Evolutionary conservation across 179 eudicot species (phyloP), one percentile per base, ranked within the genome.

Genomic region (Vitellaria paradoxa): DNA sequence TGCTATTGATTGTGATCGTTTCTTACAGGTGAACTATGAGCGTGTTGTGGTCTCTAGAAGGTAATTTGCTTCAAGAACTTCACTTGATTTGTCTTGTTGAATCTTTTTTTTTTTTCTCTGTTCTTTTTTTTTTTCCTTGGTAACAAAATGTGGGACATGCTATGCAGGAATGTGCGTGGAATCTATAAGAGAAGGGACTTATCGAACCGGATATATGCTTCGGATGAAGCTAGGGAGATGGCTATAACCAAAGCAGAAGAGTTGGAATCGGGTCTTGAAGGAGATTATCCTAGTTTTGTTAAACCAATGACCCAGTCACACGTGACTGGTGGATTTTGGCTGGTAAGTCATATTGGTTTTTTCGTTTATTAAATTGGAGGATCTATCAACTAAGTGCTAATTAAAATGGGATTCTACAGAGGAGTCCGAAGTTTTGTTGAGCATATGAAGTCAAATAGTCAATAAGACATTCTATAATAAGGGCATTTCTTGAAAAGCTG

Each of bases 321-420:
- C 81, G 91, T 88, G 55, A 87, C 86, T 71, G 93, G 96, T 45
- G 90, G 92, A 5, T 91, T 91, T 83, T 91, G 96, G 96, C 86
- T 91, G 89, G 96, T 91, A 84, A 65, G 80, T 56, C 14, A 9
- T 18, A 21, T 74, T 59, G 17, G n/a, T 46, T 30, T 4, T 24
- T 63, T 14, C 40, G 49, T 14, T 69, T 14, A 2, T 46, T 59
- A 12, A 15, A 17, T 17, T 13, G 62, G 18, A 9, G 5, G 62
- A 18, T 57, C 7, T 50, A 30, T 30, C 37, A 30, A 30, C 37
- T 30, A 30, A 30, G 37, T 30, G 37, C 37, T 30, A n/a, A n/a
- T n/a, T 30, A 30, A 30, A 30, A 30, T 30, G 37, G 37, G 37
- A 30, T 30, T 30, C 37, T 30, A 30, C 37, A 30, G 37, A 30